A percentile compares a stretch with the other conserved stretches of the same genome.
Conservation (phyloP, 441 rosid genomes). For the Metrosideros polymorpha region DNA sequence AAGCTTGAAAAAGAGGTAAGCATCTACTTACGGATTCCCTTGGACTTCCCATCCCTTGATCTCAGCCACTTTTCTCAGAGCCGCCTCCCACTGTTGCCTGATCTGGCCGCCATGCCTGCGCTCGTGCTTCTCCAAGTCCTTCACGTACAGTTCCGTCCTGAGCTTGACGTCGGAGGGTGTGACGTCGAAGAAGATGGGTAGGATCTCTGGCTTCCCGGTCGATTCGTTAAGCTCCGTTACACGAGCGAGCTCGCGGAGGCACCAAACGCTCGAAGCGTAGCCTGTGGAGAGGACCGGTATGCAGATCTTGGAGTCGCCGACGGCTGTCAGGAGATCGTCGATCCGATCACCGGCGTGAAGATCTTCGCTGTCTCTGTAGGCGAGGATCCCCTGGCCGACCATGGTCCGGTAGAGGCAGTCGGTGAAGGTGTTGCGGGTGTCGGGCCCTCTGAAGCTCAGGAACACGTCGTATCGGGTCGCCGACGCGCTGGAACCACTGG, state of each 20-base stretch:
- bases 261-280: neutral
- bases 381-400: fast-evolving
- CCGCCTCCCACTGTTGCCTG: neutral
- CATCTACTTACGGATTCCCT: neutral
- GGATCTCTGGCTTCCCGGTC: fast-evolving
- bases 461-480: neutral
- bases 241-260: neutral
- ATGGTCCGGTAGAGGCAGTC: neutral
- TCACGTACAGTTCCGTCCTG: neutral
- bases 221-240: neutral
- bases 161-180: fast-evolving
- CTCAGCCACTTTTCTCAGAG: neutral
- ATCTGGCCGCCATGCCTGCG: fast-evolving
- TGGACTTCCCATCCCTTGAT: neutral
- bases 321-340: neutral
- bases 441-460: neutral
- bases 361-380: neutral
- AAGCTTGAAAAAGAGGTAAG: fast-evolving
- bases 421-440: neutral
- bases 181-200: neutral
- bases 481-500: neutral
- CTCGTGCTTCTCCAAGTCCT: neutral
- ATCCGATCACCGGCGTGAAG: neutral
- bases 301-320: neutral
- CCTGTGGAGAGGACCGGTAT: neutral